Base-by-base conservation (phyloP, 768 basidiomycete species). In the Rhizopogon roseolus region DNA sequence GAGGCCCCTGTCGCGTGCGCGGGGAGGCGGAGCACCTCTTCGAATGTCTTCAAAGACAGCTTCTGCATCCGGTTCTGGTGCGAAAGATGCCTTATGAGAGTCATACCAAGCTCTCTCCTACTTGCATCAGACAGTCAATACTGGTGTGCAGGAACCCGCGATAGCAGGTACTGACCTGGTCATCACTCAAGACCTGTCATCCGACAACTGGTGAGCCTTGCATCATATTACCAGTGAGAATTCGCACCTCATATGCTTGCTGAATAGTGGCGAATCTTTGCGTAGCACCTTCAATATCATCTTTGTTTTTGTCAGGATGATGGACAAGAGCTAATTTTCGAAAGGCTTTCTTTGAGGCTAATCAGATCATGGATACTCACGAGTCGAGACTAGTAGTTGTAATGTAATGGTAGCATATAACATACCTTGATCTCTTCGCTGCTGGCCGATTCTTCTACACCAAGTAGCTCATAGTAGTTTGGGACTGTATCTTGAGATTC, bases 31-130 rank as follows among this genome's bases (percentile, higher is more conserved):
- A 6, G 71, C 70, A 14, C 95, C 95, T 54, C 73, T 80, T 49
- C 83, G 81, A 52, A 98, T 86, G 62, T 93, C 89, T 57, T 97
- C 86, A 61, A 93, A 90, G 14, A 96, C 85, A 3, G 78, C 81
- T 41, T 88, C 84, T 41, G 89, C 90, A 66, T 95, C 95, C 40
- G 91, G 82, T 62, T 90, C 88, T 3, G 89, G 88, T 16, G 77
- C 74, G 6, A 93, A 77, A 25, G 89, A 88, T 28, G 88, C 84
- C 54, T 86, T 85, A 67, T 98, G 96, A 5, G 85, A 85, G 70
- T 99, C 97, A 69, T 99, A 99, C 91, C 94, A 99, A 41, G 97
- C 94, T 61, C 97, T 79, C 78, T 98, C 96, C 90, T 96, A 81
- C 75, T 80, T 77, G 67, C 61, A 50, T 44, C 40, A 43, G 5